Conservation (phyloP, 2,329 filamentous ascomycete species). For the Chaetomiaceae sp. region DNA sequence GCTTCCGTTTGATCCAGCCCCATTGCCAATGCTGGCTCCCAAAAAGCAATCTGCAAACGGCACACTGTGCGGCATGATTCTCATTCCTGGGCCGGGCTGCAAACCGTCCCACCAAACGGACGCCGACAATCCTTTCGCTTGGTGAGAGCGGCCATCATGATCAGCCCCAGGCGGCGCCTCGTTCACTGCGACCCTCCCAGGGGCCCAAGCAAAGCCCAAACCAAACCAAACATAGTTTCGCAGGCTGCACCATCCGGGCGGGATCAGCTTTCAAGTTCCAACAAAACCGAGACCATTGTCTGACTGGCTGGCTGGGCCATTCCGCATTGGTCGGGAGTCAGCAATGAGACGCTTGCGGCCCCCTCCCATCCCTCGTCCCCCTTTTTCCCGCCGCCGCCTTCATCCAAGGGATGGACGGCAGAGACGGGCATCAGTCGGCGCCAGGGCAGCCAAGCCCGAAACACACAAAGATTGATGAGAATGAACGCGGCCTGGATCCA, state of each 20-base stretch:
- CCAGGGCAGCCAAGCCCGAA: conserved; percentile 10
- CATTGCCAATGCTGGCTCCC: neutral
- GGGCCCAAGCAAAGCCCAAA: neutral
- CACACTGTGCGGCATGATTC: conserved; percentile 21
- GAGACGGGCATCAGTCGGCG: neutral
- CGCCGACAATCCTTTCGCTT: neutral
- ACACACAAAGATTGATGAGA: conserved; percentile 1
- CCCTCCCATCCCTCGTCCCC: neutral
- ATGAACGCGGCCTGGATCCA: conserved; percentile 3
- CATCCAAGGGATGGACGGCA: conserved; percentile 7
- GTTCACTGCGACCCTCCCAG: conserved; percentile 4
- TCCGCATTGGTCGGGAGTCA: conserved; percentile 5
- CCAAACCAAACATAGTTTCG: conserved; percentile 16
- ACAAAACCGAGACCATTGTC: neutral
- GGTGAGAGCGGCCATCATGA: too few relatives aligned
- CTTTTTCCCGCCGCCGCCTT: neutral
- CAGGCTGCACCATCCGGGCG: conserved; percentile 9
- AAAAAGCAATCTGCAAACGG: conserved; percentile 4
- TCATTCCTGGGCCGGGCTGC: conserved; percentile 4
- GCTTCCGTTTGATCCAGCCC: neutral
- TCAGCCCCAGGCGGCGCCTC: neutral
- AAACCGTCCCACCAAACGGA: conserved; percentile 7
- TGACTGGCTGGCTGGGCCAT: neutral
- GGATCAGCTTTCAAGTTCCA: conserved; percentile 6
- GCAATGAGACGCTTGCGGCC: conserved; percentile 9